These are phyloP conservation scores for Guillardia theta DNA, from an alignment of 78 protist genomes.

Conservation along the genomic window DNA sequence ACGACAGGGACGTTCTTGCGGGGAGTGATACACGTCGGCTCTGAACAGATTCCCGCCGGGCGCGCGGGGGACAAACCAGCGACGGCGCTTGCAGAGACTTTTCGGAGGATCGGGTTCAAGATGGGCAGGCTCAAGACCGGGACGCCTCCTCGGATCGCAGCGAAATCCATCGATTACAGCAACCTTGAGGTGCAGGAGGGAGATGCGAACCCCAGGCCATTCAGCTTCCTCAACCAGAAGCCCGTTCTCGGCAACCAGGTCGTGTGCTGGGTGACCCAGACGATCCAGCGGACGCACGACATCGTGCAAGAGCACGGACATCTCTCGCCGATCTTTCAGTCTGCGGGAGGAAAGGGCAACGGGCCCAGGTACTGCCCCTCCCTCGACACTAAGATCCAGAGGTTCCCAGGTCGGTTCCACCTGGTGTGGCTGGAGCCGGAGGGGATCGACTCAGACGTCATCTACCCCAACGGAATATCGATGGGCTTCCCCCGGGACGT, in stretches of 20 bases:
- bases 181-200: slow-evolving; percentile 70
- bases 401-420: slow-evolving; percentile 60
- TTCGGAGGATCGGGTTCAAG: slow-evolving; percentile 54
- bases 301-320: slow-evolving; percentile 58
- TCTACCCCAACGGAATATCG: slow-evolving; percentile 92
- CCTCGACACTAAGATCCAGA: slow-evolving; percentile 70
- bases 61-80: neutral
- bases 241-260: neutral
- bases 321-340: slow-evolving; percentile 46
- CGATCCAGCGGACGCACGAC: slow-evolving; percentile 69
- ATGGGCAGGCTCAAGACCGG: slow-evolving; percentile 87
- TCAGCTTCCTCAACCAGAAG: slow-evolving; percentile 69
- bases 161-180: slow-evolving; percentile 62
- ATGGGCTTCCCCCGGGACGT: slow-evolving; percentile 82
- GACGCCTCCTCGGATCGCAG: slow-evolving; percentile 87
- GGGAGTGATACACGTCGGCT: slow-evolving; percentile 83
- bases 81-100: neutral
- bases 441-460: slow-evolving; percentile 68
- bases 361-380: slow-evolving; percentile 85
- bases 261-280: slow-evolving; percentile 78
- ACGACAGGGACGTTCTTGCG: slow-evolving; percentile 96
- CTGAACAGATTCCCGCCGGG: neutral
- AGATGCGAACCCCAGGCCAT: slow-evolving; percentile 51
- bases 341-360: slow-evolving; percentile 7
- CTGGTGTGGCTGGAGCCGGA: slow-evolving; percentile 93